A percentile compares a stretch with the other conserved stretches of the same genome.
Evolutionary conservation across 768 basidiomycete species (phyloP).

Genomic region (Serendipita vermifera): DNA sequence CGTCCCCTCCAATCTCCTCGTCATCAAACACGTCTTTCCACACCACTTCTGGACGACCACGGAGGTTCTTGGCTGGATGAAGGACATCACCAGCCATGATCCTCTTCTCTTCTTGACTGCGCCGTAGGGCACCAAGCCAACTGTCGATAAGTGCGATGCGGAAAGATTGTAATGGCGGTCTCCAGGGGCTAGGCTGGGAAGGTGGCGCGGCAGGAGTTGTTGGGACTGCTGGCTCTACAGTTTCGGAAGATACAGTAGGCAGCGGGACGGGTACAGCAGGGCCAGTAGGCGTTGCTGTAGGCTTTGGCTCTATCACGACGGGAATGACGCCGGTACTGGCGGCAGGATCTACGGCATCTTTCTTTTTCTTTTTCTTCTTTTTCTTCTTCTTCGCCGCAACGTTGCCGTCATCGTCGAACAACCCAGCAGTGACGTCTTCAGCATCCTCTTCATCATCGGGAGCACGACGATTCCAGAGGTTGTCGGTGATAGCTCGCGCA

Average conservation of each 20-base stretch:
- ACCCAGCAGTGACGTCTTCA: background rate
- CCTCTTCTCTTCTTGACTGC: background rate
- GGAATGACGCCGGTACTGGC: too few relatives aligned
- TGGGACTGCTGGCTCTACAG: background rate
- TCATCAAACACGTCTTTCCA: background rate
- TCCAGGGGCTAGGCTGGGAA: background rate
- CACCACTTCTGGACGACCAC: background rate
- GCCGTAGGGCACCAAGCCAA: background rate
- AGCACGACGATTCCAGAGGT: background rate
- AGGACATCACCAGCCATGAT: slow-evolving; percentile 5
- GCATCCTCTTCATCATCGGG: background rate
- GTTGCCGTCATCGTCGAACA: background rate
- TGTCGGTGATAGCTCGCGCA: background rate
- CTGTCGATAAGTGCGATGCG: background rate
- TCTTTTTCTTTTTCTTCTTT: slow-evolving; percentile 8
- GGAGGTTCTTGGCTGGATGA: background rate
- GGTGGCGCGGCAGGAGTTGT: background rate
- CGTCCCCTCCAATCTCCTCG: background rate
- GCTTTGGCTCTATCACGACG: background rate
- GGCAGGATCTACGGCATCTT: too few relatives aligned
- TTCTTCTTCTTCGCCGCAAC: slow-evolving; percentile 5
- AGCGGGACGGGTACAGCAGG: background rate
- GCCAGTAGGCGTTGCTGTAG: background rate
- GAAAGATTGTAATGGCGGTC: background rate
- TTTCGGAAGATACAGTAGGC: too few relatives aligned